Conservation (phyloP, 805 yeast species). For the Myxozyma geophila region DNA sequence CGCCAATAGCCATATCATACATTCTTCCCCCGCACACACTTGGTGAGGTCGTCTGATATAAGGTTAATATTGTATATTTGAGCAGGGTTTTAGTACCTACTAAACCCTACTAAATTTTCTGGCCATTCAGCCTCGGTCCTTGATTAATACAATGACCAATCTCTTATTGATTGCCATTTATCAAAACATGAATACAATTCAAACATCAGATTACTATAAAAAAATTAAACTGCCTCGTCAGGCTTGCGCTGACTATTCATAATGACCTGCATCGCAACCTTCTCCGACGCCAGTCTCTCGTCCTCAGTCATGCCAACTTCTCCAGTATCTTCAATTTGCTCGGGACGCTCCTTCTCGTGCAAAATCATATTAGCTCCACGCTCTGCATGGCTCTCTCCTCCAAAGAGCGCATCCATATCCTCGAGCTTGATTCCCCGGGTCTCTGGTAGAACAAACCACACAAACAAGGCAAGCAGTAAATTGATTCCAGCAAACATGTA, state of each 20-base stretch:
- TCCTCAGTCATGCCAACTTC: background rate
- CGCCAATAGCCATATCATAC: too few relatives aligned
- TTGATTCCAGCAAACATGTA: constrained; percentile 26
- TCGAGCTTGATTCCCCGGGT: constrained; percentile 80
- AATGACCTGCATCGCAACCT: constrained; percentile 6
- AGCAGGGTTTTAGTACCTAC: too few relatives aligned
- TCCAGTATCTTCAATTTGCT: constrained; percentile 6
- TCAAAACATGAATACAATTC: background rate
- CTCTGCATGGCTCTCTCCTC: constrained; percentile 15
- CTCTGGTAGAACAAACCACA: constrained; percentile 46
- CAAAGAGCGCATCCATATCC: constrained; percentile 74
- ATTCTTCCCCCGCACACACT: too few relatives aligned
- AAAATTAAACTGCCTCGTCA: background rate
- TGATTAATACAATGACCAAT: too few relatives aligned
- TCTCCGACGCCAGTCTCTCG: background rate
- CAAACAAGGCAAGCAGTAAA: constrained; percentile 37
- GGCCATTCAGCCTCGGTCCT: too few relatives aligned
- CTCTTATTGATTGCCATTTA: background rate
- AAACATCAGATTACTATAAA: background rate
- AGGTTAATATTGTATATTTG: too few relatives aligned
- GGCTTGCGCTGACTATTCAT: background rate
- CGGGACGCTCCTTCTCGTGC: constrained; percentile 6
- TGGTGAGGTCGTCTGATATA: too few relatives aligned
- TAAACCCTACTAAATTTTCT: too few relatives aligned
- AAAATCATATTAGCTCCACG: constrained; percentile 7